Conservation (phyloP, 495 filamentous ascomycete species). For the Podospora tetraspora region DNA sequence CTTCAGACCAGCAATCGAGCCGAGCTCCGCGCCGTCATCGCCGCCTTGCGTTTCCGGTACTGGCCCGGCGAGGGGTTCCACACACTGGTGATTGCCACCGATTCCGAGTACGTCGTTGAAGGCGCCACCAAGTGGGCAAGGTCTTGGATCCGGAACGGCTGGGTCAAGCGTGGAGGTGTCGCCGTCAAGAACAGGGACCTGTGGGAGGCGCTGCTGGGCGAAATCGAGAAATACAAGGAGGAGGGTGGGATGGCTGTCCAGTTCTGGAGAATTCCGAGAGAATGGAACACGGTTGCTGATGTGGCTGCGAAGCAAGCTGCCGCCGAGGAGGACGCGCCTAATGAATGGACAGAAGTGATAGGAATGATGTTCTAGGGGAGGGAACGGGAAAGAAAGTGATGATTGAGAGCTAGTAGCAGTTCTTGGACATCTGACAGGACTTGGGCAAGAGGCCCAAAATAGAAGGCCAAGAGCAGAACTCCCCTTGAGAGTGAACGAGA, state of each 20-base stretch:
- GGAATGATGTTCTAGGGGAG: no score
- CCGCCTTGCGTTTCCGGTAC: slow-evolving; percentile 30
- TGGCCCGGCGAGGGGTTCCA: slow-evolving; percentile 37
- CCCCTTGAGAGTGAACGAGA: no score
- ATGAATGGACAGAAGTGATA: not conserved
- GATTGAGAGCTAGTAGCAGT: no score
- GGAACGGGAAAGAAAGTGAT: no score
- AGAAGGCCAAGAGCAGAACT: no score
- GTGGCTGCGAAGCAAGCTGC: slow-evolving; percentile 36
- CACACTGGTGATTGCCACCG: slow-evolving; percentile 42
- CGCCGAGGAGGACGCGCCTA: not conserved
- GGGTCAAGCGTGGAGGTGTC: slow-evolving; percentile 20
- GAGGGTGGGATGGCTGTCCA: slow-evolving; percentile 25
- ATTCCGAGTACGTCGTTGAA: slow-evolving; percentile 42
- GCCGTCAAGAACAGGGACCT: slow-evolving; percentile 40
- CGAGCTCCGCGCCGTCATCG: slow-evolving; percentile 42
- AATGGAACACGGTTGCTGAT: slow-evolving; percentile 39
- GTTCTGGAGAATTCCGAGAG: slow-evolving; percentile 43
- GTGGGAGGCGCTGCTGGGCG: slow-evolving; percentile 39
- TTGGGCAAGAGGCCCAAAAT: no score
- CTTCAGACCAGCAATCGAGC: slow-evolving; percentile 41
- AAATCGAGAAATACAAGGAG: slow-evolving; percentile 25
- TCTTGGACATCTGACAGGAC: no score
- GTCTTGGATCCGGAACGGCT: slow-evolving; percentile 40
- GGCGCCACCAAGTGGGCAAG: slow-evolving; percentile 37